These are phyloP conservation scores for Hebeloma cylindrosporum DNA, from an alignment of 768 basidiomycete genomes.

Conservation along the genomic window DNA sequence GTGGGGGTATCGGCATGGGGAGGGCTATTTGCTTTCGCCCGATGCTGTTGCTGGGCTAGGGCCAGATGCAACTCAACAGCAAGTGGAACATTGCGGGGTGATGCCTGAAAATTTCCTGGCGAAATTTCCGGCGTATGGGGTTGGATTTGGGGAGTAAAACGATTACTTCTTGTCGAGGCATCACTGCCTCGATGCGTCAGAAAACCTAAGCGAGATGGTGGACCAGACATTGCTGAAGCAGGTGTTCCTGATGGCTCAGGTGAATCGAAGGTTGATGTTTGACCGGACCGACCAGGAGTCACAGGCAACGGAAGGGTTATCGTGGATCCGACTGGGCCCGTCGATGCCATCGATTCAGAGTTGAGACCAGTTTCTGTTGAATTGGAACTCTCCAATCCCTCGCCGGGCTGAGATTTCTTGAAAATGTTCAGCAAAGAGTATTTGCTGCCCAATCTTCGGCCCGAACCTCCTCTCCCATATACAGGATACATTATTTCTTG, in stretches of 20 bases:
- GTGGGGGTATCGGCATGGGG: constrained; percentile 1
- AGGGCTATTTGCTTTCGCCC: constrained; percentile 11
- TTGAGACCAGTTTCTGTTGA: constrained; percentile 14
- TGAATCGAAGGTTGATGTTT: constrained; percentile 20
- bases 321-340: constrained; percentile 20
- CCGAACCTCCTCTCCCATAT: constrained; percentile 35
- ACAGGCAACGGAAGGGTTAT: constrained; percentile 27
- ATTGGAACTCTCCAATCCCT: constrained; percentile 25
- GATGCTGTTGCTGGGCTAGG: constrained; percentile 35
- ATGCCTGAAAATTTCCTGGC: constrained; percentile 27
- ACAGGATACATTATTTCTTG: constrained; percentile 26
- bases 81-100: constrained; percentile 32
- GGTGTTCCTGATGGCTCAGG: constrained; percentile 14
- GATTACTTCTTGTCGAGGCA: constrained; percentile 26
- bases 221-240: constrained; percentile 15
- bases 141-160: constrained; percentile 14
- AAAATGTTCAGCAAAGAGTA: constrained; percentile 74
- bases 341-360: constrained; percentile 15
- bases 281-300: constrained; percentile 22
- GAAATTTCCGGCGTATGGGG: constrained; percentile 15
- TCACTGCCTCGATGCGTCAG: constrained; percentile 35
- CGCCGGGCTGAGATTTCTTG: constrained; percentile 54
- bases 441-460: constrained; percentile 61
- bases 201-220: constrained; percentile 23
- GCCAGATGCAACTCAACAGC: constrained; percentile 51